A percentile compares a stretch with the other conserved stretches of the same genome.
Evolutionary conservation across 1,139 yeast species (phyloP).

Genomic region (Scheffersomyces stambukii): DNA sequence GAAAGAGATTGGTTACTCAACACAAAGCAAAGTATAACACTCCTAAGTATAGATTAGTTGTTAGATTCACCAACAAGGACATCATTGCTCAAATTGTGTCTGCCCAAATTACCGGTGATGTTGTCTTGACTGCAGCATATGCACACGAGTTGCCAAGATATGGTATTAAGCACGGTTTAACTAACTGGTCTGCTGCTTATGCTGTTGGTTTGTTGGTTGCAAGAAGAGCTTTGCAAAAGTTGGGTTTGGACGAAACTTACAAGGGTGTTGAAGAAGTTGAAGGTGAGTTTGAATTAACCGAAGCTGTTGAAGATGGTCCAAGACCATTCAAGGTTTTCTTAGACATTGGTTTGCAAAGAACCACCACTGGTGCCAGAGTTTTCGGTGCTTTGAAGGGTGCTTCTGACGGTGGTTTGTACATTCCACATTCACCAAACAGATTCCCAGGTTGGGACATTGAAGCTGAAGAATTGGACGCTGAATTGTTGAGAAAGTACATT

Average conservation of each 20-base stretch:
- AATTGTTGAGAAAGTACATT: slow-evolving; percentile 97
- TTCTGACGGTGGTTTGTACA: slow-evolving; percentile 99
- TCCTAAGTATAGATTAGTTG: slow-evolving; percentile 99
- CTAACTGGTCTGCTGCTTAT: slow-evolving; percentile 99
- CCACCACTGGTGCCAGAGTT: slow-evolving; percentile 99
- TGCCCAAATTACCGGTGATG: slow-evolving; percentile 95
- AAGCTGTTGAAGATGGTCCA: slow-evolving; percentile 99
- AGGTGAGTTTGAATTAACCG: slow-evolving; percentile 98
- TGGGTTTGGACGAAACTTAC: slow-evolving; percentile 98
- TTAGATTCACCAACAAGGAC: slow-evolving; percentile 99
- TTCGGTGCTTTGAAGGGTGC: slow-evolving; percentile 99
- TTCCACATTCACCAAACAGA: slow-evolving; percentile 99
- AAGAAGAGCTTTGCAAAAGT: slow-evolving; percentile 98
- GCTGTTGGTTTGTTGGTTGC: slow-evolving; percentile 98
- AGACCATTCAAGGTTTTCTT: slow-evolving; percentile 99
- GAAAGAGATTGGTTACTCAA: slow-evolving; percentile 99
- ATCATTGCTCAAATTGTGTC: slow-evolving; percentile 96
- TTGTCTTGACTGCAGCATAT: slow-evolving; percentile 96
- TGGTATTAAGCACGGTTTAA: slow-evolving; percentile 98
- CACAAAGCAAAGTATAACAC: slow-evolving; percentile 99
- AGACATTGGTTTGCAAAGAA: slow-evolving; percentile 99
- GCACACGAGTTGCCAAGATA: slow-evolving; percentile 97
- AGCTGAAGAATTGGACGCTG: slow-evolving; percentile 97
- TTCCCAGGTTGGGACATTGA: slow-evolving; percentile 99
- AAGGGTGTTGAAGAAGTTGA: slow-evolving; percentile 98